Base-by-base conservation (phyloP, 2,329 filamentous ascomycete genomes). In the Colletotrichum trifolii region DNA sequence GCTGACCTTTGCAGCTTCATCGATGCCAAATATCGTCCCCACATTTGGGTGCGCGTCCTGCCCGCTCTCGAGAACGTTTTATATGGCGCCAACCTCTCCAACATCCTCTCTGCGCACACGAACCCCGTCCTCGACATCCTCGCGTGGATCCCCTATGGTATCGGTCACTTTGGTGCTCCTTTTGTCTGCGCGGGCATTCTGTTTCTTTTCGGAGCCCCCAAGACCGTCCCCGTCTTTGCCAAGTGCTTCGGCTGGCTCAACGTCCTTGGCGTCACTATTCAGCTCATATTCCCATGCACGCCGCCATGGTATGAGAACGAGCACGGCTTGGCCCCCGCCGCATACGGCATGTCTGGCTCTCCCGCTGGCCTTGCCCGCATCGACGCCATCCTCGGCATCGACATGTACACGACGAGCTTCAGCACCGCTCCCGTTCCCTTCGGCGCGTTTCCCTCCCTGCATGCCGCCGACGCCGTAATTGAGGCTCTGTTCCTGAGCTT, bases 241-340 rank as follows among this genome's bases (percentile, higher is more conserved):
- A 90, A 91, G 71, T 89, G 91, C 54, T 97, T 97, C 72, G 95
- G 95, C 64, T 97, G 95, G 85, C 91, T 97, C 88, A 96, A 94
- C 79, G 87, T 97, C 68, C 83, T 90, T 11, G 95, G 94, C 57
- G 95, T 97, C 61, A 87, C 90, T 38, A 94, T 97, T 69, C 94
- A 97, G 80, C 85, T 97, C 58, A 78, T 94, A 67, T 96, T 97
- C 79, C 95, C 95, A 1, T 97, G 95, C 82, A 96, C 94, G 33
- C 93, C 95, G 34, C 95, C 95, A 2, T 98, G 95, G 95, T 98
- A 97, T 74, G 95, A 97, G 83, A 96, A 96, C 77, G 85, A 92
- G 73, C 93, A 97, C 76, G 95, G 95, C 13, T 83, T 97, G 55
- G 93, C 93, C 36, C 94, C 95, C 2, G 95, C 95, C 53, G 93